These are phyloP conservation scores for Xylaria arbuscula DNA, from an alignment of 2,329 filamentous ascomycete genomes.

Conservation along the genomic window DNA sequence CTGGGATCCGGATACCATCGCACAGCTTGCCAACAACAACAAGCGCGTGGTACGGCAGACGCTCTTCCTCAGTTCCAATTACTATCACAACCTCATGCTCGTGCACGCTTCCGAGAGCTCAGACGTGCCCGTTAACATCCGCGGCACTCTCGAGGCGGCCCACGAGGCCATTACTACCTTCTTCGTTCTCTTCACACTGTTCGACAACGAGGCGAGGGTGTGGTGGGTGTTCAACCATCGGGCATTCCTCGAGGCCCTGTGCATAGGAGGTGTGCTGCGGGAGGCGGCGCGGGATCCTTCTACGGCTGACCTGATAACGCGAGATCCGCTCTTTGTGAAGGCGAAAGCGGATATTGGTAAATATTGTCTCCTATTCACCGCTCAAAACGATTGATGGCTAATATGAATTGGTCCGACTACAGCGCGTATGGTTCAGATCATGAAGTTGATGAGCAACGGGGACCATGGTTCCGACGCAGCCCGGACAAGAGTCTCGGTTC, in stretches of 20 bases:
- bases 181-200: slow-evolving; percentile 76
- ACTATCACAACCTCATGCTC: slow-evolving; percentile 84
- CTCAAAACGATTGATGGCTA: not conserved
- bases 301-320: slow-evolving; percentile 58
- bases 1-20: slow-evolving; percentile 71
- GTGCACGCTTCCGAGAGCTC: slow-evolving; percentile 77
- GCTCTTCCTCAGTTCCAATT: slow-evolving; percentile 82
- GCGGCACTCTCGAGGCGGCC: slow-evolving; percentile 78
- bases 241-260: slow-evolving; percentile 80
- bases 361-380: slow-evolving; percentile 40
- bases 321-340: slow-evolving; percentile 69
- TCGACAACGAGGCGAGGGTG: slow-evolving; percentile 77
- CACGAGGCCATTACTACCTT: slow-evolving; percentile 80
- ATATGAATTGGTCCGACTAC: slow-evolving; percentile 7
- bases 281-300: slow-evolving; percentile 61
- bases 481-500: slow-evolving; percentile 67
- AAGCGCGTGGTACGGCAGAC: slow-evolving; percentile 78
- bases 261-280: slow-evolving; percentile 70
- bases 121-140: slow-evolving; percentile 72
- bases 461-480: slow-evolving; percentile 69
- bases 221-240: slow-evolving; percentile 90
- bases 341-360: slow-evolving; percentile 70
- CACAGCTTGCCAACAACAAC: slow-evolving; percentile 66
- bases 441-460: slow-evolving; percentile 67
- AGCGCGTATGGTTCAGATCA: slow-evolving; percentile 73